Conservation (phyloP, 2,329 filamentous ascomycete genomes). For the Beauveria caledonica region DNA sequence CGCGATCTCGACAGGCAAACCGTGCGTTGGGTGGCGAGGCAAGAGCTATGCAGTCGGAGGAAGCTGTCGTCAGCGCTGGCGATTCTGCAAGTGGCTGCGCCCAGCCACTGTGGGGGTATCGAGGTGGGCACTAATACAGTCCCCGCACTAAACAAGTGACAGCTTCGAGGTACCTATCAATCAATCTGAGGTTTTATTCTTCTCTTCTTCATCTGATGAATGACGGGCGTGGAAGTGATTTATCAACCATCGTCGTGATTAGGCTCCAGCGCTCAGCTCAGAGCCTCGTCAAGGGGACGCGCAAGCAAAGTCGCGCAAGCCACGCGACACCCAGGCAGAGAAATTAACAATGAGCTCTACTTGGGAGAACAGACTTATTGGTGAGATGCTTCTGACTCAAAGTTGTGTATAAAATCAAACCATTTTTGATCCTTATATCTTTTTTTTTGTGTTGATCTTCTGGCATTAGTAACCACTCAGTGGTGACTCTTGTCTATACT, state of each 20-base stretch:
- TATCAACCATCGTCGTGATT: background rate
- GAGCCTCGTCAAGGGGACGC: background rate
- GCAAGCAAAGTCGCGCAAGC: background rate
- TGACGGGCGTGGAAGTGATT: no score
- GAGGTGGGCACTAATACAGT: background rate
- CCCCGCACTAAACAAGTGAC: background rate
- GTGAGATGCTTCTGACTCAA: background rate
- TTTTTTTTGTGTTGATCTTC: no score
- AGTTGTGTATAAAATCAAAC: no score
- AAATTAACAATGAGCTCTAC: background rate
- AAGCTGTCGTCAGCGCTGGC: constrained; percentile 14
- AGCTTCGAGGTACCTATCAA: background rate
- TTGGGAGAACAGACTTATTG: background rate
- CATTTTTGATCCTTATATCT: background rate
- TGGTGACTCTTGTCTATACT: background rate
- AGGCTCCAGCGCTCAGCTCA: background rate
- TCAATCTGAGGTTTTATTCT: no score
- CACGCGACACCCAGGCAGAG: background rate
- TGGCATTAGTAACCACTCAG: background rate
- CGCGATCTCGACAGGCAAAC: background rate
- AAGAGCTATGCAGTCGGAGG: constrained; percentile 4
- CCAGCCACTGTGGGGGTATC: constrained; percentile 4
- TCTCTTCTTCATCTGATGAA: no score
- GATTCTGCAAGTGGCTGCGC: constrained; percentile 13
- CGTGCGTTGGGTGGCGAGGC: background rate